phyloP scores from a whole-genome alignment of 1,284 basidiomycete species.

The Dichomitus squalens region DNA sequence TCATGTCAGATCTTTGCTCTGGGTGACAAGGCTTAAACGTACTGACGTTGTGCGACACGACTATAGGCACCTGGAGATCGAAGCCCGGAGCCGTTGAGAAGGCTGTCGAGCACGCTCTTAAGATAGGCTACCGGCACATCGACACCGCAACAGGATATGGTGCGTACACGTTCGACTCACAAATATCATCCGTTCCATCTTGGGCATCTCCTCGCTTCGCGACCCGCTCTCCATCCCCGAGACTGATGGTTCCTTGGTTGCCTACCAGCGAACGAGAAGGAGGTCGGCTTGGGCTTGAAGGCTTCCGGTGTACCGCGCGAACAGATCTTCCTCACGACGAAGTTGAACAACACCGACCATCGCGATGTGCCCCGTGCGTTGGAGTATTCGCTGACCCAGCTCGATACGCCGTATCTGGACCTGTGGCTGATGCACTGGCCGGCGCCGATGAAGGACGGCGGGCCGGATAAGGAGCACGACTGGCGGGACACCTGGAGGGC shows the following conservation, averaged over 20 bases:
- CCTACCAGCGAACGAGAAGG: conserved; percentile 53
- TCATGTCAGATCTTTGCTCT: neutral
- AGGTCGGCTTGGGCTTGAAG: conserved; percentile 82
- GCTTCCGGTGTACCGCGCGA: conserved; percentile 67
- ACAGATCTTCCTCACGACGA: conserved; percentile 76
- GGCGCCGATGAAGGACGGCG: conserved; percentile 58
- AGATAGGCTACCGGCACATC: conserved; percentile 74
- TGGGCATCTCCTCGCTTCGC: neutral
- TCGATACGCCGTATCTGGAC: conserved; percentile 79
- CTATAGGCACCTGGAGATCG: conserved; percentile 80
- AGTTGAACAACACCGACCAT: conserved; percentile 77
- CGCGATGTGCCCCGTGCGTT: conserved; percentile 66
- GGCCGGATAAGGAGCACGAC: conserved; percentile 54
- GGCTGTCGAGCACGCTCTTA: conserved; percentile 76
- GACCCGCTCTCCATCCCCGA: neutral
- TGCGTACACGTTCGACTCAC: conserved; percentile 18
- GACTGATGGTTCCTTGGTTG: neutral
- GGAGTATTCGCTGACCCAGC: conserved; percentile 66
- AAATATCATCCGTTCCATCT: neutral
- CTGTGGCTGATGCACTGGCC: conserved; percentile 86
- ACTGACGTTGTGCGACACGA: neutral
- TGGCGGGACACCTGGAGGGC: conserved; percentile 81
- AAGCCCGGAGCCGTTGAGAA: conserved; percentile 61
- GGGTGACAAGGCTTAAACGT: neutral
- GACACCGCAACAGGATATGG: conserved; percentile 60